Conservation (phyloP, 768 basidiomycete genomes). For the Termitomyces sp. region DNA sequence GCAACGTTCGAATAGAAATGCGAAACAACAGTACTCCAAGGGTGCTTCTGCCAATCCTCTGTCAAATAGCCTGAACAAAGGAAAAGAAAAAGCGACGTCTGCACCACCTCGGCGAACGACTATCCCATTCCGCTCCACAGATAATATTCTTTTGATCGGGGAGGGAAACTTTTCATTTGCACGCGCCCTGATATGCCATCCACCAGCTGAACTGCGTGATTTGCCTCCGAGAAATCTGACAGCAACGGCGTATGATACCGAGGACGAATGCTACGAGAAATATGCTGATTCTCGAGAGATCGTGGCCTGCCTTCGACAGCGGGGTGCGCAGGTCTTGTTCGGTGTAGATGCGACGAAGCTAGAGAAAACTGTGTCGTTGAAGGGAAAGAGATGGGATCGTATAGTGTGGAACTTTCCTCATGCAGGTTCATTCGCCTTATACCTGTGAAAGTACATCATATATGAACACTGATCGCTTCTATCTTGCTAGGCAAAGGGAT, state of each 20-base stretch:
- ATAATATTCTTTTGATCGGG: conserved; percentile 74
- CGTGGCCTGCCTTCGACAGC: conserved; percentile 44
- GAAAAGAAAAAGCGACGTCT: conserved; percentile 35
- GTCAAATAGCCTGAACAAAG: conserved; percentile 11
- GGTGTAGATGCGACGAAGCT: conserved; percentile 80
- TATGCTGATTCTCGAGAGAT: conserved; percentile 70
- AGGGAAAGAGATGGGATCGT: conserved; percentile 63
- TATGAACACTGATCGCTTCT: background rate
- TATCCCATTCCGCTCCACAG: conserved; percentile 59
- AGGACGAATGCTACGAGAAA: conserved; percentile 71
- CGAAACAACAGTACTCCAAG: conserved; percentile 11
- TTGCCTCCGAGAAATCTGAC: conserved; percentile 65
- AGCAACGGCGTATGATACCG: conserved; percentile 82
- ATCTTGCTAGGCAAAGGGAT: conserved; percentile 69
- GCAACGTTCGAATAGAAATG: conserved; percentile 34
- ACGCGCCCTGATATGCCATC: conserved; percentile 54
- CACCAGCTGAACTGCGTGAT: conserved; percentile 40
- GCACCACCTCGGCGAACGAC: conserved; percentile 33
- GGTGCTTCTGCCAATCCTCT: conserved; percentile 5
- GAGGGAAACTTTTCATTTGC: conserved; percentile 97
- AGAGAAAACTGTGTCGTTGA: conserved; percentile 51
- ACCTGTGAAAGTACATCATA: background rate
- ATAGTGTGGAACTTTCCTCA: conserved; percentile 97
- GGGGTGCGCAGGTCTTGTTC: conserved; percentile 72
- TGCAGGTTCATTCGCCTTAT: conserved; percentile 49